These are phyloP conservation scores for Trametes cingulata DNA, from an alignment of 768 basidiomycete species.

Conservation along the genomic window DNA sequence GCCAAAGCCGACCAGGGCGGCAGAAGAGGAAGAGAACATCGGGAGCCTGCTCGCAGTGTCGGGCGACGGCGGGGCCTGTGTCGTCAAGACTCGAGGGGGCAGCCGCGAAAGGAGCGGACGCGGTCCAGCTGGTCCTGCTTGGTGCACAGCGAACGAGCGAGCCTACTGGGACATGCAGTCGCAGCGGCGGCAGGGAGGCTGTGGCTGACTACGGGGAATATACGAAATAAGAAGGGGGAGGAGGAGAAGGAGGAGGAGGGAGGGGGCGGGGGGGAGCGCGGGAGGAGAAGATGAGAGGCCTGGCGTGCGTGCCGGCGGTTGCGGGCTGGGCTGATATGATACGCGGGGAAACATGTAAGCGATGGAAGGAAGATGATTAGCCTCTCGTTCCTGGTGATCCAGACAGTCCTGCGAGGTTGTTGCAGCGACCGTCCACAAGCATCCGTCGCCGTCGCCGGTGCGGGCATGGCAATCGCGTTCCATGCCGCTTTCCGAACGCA, in stretches of 20 bases:
- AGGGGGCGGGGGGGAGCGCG: neutral
- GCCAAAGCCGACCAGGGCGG: conserved; percentile 26
- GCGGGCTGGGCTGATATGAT: conserved; percentile 15
- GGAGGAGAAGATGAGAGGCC: neutral
- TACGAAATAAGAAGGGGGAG: conserved; percentile 11
- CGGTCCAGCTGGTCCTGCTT: conserved; percentile 26
- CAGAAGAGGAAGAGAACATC: conserved; percentile 20
- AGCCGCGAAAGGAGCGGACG: conserved; percentile 23
- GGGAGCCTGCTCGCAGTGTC: conserved; percentile 22
- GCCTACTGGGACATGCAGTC: conserved; percentile 19
- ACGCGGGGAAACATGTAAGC: conserved; percentile 4
- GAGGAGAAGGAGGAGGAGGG: neutral
- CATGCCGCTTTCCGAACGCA: neutral
- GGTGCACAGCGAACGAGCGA: conserved; percentile 16
- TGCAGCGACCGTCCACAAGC: neutral
- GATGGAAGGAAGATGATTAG: conserved; percentile 1
- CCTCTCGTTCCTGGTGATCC: conserved; percentile 8
- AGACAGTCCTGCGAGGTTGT: neutral
- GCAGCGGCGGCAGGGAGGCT: conserved; percentile 10
- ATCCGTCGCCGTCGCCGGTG: neutral
- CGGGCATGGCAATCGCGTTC: conserved; percentile 11
- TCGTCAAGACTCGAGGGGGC: neutral
- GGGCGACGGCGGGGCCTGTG: conserved; percentile 1
- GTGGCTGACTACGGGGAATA: conserved; percentile 5
- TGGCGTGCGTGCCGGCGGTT: neutral